Base-by-base conservation (phyloP, 1,284 basidiomycete genomes). In the Mrakiaceae sp. region DNA sequence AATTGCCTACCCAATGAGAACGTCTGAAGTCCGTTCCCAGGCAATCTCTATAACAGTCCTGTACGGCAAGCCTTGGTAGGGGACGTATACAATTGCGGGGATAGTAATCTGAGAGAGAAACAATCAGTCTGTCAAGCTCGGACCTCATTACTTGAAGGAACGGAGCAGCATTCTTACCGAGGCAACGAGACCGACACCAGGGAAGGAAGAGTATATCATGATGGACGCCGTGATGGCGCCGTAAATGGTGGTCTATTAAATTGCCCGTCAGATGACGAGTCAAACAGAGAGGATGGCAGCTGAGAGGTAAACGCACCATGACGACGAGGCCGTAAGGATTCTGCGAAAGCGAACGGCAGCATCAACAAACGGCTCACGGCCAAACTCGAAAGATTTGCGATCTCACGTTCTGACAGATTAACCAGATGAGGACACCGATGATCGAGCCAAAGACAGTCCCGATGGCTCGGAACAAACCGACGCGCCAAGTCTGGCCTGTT, bases 401-500 rank as follows among this genome's bases (percentile, higher is more conserved):
- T 10, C 9, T 14, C 12, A 52, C 12, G 14, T 10, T 16, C 11
- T 16, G n/a, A 16, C 11, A 52, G 51, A 16, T 10, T 40, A 11
- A 16, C 73, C 74, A 70, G 61, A 77, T 74, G 14, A 78, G 61
- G 51, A 74, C 75, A 5, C 74, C 79, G 4, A 72, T 66, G 3
- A 80, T 54, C 0, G 76, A 76, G 12, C 79, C 79, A 2, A 74
- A 67, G 50, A 80, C 71, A 3, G 79, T 80, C 11, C 79, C 79
- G 3, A 76, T 63, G 39, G 77, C 70, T 11, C 79, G 74, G 60
- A 74, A 77, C 14, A 78, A 67, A 0, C 77, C 78, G 3, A 79
- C 70, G 9, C 75, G 72, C 46, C 80, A 67, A 3, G 77, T 79
- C 4, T 78, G 78, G 0, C 79, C 79, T 0, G 78, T 79, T 6